Evolutionary conservation across 768 basidiomycete genomes (phyloP), one percentile per base, ranked within the genome.

Genomic region (Boletales sp.): DNA sequence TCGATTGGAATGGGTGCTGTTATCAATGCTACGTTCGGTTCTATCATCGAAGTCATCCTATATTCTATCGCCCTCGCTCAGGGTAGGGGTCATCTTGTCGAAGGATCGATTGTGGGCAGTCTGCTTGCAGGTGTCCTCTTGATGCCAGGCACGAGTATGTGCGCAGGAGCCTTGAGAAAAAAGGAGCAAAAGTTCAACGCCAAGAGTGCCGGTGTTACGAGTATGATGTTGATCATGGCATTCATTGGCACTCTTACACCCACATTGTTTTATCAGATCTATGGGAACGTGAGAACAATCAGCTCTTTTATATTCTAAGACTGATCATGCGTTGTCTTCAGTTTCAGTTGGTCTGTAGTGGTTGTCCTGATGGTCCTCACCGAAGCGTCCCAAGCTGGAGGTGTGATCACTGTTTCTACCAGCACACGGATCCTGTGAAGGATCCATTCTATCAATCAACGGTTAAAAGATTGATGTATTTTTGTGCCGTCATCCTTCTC

Each of bases 181-280:
- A 99, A 99, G 72, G 97, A 99, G 69, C 92, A 94, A 66, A 90
- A 84, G 58, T 99, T 99, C 76, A 99, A 99, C 62, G 97, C 97
- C n/a, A 97, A 92, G 74, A 93, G 90, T 61, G 97, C 97, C 7
- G 91, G 97, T 34, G 97, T 99, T 14, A 99, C 97, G 0, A 97
- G 94, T 66, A 97, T 97, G 75, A 95, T 99, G 91, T 69, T 99
- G 66, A 98, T 99, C 71, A 98, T 98, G 95, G 97, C 97, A 12
- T 91, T 99, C 66, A 95, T 99, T 53, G 97, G 97, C 12, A 91
- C 90, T 2, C 74, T 99, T 50, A 83, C 93, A 0, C 97, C 97
- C 3, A 98, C 97, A 1, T 66, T 99, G 63, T 99, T 99, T 69
- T 99, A 99, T 71, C 94, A 98, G 68, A 94, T 87, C 10, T 99